Evolutionary conservation across 75 land plant genomes (phyloP), one percentile per base, ranked within the genome.

Genomic region (Azolla pinnata): DNA sequence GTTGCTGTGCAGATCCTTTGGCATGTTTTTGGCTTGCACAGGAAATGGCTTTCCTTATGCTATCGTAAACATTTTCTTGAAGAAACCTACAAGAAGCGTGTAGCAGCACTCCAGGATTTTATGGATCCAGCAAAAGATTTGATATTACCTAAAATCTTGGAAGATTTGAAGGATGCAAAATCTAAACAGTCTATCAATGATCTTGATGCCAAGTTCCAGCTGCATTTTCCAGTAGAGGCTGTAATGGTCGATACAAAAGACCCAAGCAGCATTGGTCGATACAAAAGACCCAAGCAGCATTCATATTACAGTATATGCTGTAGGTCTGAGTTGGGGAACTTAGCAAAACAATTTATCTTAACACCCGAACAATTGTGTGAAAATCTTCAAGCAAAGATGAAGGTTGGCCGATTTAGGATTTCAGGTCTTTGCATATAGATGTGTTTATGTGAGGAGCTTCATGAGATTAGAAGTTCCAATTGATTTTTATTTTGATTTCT

Each of bases 151-250:
- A 79, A 78, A 52, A 54, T 92, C 54, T 30, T 67, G 17, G 75
- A 70, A 31, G 66, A 84, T 8, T 80, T 92, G 24, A 52, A 72
- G 44, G 74, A 72, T 33, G 96, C 97, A 9, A 78, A 71, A 28
- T 82, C 90, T 27, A 90, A 92, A 52, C 77, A 76, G 47, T 79
- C 75, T 54, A 71, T 92, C 48, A 87, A 88, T 75, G 97, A 92
- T 67, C 70, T 85, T 27, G 97, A 88, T 56, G 45, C 81, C 4
- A 92, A 92, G 60, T 92, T 92, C 60, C 80, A 85, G 53, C 73
- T 92, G 69, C 85, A 87, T 67, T 92, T 88, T 42, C 97, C 97
- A 5, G 78, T 86, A 30, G 97, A 87, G 62, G 97, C 88, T 68
- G 71, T 67, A 57, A 82, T 50, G 97, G 97, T 9, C 85, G 86